Evolutionary conservation across 1,284 basidiomycete genomes (phyloP), one percentile per base, ranked within the genome.

Genomic region (Athelia sp.): DNA sequence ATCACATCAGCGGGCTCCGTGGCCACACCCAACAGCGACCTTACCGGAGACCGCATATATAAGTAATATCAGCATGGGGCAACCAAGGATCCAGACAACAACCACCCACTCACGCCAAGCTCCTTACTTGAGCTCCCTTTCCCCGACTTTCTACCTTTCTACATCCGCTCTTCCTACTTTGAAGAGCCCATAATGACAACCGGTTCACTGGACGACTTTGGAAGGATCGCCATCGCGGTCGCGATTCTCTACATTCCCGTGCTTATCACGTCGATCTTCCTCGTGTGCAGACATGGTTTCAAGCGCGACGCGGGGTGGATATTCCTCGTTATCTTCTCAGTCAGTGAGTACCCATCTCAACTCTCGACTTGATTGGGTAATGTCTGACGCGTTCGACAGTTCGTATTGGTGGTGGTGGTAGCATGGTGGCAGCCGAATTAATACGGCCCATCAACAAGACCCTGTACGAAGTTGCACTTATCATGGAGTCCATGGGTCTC

Each of bases 301-400:
- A 59, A 72, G 49, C 68, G 73, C 44, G 74, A 81, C 58, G 78
- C 72, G 21, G 83, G 80, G 50, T 86, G 81, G 81, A 59, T 83
- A 19, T 75, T 77, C 53, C 68, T 85, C 17, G 66, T 76, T 34
- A 59, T 81, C n/a, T 81, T 82, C 54, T 70, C 77, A 13, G 50
- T 71, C 34, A 63, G 79, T 79, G 51, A 57, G 74, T 61, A 13
- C 2, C 19, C 21, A 47, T 32, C 31, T 8, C 22, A 40, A 17
- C 8, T 21, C 6, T 17, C 40, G 50, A 14, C 22, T n/a, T 43
- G 24, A 43, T 50, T 14, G 42, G 42, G 11, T 29, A 40, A 23
- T 10, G 29, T 23, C 35, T 47, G 48, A 50, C 31, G 50, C 54
- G 49, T 52, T 36, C 42, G 48, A n/a, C 49, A 86, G 84, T 73